Base-by-base conservation (phyloP, 176 grass and related monocot species). In the Panicum miliaceum region DNA sequence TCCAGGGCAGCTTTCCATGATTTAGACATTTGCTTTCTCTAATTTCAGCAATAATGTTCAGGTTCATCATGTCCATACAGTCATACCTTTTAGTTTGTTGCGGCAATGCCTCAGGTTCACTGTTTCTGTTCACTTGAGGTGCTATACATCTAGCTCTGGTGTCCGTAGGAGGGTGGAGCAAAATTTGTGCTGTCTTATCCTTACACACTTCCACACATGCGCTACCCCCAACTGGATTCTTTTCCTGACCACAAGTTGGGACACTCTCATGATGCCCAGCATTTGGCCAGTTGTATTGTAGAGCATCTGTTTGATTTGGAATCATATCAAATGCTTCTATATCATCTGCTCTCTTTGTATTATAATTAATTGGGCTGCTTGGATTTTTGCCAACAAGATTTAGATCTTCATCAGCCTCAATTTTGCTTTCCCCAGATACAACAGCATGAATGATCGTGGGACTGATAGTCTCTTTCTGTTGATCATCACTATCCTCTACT, bases 401-500 rank as follows among this genome's bases (percentile, higher is more conserved):
- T 66, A 86, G 38, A 69, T 92, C 80, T 50, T 84, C 54, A 22
- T 60, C 37, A 12, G 79, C 15, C 50, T 38, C 68, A 64, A 63
- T 35, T 74, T 77, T 82, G 12, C 26, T 47, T 11, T 56, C 53
- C 43, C 37, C 45, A 52, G 73, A 56, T 78, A 70, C 63, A 50
- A 56, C 10, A 68, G 25, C 42, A 23, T 83, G 66, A 61, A 67
- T 16, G 50, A 26, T 66, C 22, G 9, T 52, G 75, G 26, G 68
- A 76, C 23, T 69, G 48, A 70, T 45, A 14, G 62, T 59, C 32
- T 68, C 65, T 36, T 88, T 88, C 71, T 64, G 60, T 50, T 77
- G 38, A 72, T 88, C 82, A 36, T 82, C 86, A 78, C 67, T 62
- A 51, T 69, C 64, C 40, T 91, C 64, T 81, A 42, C 66, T 79